Evolutionary conservation across 1,139 yeast species (phyloP), one percentile per base, ranked within the genome.

Genomic region (Hemisphaericaspora xylofermentans): DNA sequence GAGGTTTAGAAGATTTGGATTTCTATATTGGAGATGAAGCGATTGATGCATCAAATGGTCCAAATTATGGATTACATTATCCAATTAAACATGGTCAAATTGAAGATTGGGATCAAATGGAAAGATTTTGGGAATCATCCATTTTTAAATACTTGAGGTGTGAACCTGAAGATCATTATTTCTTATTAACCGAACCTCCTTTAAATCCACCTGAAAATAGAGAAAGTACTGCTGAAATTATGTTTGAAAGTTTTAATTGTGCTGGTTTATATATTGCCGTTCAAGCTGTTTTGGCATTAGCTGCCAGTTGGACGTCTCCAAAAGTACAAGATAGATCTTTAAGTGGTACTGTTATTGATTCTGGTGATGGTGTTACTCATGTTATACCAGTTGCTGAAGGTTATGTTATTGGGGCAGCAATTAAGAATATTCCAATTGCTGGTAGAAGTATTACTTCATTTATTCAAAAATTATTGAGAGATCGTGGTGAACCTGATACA

Each of bases 71-170:
- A 34, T 72, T 94, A 47, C 80, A 82, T 48, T 93, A 93, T 58
- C 99, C 99, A 14, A 88, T 93, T 49, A 85, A 88, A 63, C 98
- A 93, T 59, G 99, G 99, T 17, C 98, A 93, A 68, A 84, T 93
- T 50, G 98, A 93, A 64, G 89, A 93, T 62, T 93, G 99, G 99
- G 98, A 94, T 68, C 97, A 93, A 61, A 93, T 93, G 99, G 99
- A 93, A 65, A 77, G 98, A 60, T 91, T 89, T 65, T 93, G 99
- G 99, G 98, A 93, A 61, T 87, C 87, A 58, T 88, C 96, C 34
- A 91, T 93, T 57, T 93, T 93, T 73, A 91, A 93, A 67, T 93
- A 93, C 63, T 76, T 93, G 56, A 81, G 97, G 64, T 89, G 98
- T 62, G 98, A 93, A 65, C 99, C 99, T 6, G 99, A 93, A 63